These are phyloP conservation scores for Pythium periplocum DNA, from an alignment of 352 stramenopile species.

Conservation along the genomic window DNA sequence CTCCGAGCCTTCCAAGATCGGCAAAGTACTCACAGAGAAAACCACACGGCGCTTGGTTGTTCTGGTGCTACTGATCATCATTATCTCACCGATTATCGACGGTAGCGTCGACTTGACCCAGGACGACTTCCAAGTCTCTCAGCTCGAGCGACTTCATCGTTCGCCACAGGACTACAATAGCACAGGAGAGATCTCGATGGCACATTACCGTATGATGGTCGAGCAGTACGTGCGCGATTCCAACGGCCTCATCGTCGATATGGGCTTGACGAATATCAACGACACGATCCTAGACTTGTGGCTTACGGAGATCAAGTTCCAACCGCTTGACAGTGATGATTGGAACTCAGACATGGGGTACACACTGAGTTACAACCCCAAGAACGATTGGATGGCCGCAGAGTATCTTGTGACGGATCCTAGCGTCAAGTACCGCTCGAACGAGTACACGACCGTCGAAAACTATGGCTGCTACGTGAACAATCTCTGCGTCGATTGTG, in stretches of 20 bases:
- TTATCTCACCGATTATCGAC: constrained; percentile 80
- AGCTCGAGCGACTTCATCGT: constrained; percentile 77
- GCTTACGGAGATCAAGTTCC: constrained; percentile 56
- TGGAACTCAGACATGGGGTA: constrained; percentile 39
- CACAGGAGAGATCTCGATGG: constrained; percentile 39
- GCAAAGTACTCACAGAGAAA: constrained; percentile 92
- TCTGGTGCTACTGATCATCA: constrained; percentile 85
- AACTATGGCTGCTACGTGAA: constrained; percentile 67
- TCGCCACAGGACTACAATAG: constrained; percentile 82
- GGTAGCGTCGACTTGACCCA: constrained; percentile 57
- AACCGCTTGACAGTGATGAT: constrained; percentile 39
- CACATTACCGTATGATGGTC: constrained; percentile 46
- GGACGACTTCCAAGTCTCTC: constrained; percentile 71
- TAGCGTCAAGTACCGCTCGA: constrained; percentile 34
- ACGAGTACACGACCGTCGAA: constrained; percentile 55
- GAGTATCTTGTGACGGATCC: constrained; percentile 43
- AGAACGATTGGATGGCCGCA: constrained; percentile 57
- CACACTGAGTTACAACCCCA: constrained; percentile 45
- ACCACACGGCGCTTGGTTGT: constrained; percentile 92
- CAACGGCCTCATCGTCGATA: constrained; percentile 61
- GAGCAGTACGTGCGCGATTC: constrained; percentile 72
- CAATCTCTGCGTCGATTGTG: constrained; percentile 52
- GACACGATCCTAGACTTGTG: constrained; percentile 34
- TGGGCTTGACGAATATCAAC: constrained; percentile 50
- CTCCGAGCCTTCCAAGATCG: constrained; percentile 90